Conservation (phyloP, 495 filamentous ascomycete genomes). For the Echria macrotheca region DNA sequence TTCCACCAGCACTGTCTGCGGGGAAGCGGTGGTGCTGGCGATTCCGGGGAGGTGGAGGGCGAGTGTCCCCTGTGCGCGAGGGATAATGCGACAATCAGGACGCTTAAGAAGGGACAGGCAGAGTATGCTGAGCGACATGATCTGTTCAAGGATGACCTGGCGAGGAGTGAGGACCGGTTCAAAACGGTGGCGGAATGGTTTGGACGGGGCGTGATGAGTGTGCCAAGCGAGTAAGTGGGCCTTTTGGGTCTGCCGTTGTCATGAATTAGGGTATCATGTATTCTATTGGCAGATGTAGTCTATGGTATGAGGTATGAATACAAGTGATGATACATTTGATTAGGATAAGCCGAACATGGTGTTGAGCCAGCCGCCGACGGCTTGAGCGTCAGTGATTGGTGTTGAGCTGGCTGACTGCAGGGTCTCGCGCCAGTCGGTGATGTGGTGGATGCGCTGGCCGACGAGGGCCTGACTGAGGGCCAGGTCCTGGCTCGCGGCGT, state of each 20-base stretch:
- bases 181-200: constrained; percentile 90
- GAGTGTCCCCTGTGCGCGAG: constrained; percentile 83
- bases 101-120: constrained; percentile 78
- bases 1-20: constrained; percentile 86
- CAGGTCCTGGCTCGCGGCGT: constrained; percentile 11
- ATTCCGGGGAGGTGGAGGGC: constrained; percentile 52
- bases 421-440: constrained; percentile 34
- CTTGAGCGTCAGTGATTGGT: constrained; percentile 2
- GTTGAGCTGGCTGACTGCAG: constrained; percentile 7
- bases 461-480: constrained; percentile 15
- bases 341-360: constrained; percentile 27
- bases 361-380: constrained; percentile 32
- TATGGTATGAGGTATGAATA: constrained; percentile 8
- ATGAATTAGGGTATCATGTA: neutral
- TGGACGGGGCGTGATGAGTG: constrained; percentile 81
- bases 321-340: constrained; percentile 1
- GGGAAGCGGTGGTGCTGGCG: constrained; percentile 28
- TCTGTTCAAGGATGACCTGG: constrained; percentile 75
- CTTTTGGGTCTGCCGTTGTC: neutral
- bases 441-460: constrained; percentile 31
- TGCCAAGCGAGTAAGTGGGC: constrained; percentile 31
- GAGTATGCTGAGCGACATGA: constrained; percentile 87
- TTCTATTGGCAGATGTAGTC: neutral
- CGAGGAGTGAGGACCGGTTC: constrained; percentile 77
- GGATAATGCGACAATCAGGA: constrained; percentile 78